Percentiles rank a stretch among this genome's conserved stretches.
These are phyloP conservation scores for Eragrostis tef DNA, from an alignment of 202 grass and related monocot genomes.

Conservation along the genomic window DNA sequence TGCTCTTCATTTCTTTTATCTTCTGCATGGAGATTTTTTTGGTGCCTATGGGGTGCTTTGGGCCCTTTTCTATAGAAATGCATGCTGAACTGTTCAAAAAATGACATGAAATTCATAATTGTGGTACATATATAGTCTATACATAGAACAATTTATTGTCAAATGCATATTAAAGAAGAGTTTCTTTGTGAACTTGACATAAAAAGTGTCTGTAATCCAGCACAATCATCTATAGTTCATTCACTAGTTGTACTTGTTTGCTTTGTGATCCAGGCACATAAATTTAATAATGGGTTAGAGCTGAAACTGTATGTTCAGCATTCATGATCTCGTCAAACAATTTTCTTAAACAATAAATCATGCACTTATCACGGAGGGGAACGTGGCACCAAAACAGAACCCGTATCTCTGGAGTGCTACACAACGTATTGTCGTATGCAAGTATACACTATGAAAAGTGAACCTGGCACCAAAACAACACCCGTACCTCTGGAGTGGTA, in stretches of 20 bases:
- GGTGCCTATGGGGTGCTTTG: neutral
- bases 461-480: too few species aligned
- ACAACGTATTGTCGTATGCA: neutral
- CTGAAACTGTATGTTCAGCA: too few species aligned
- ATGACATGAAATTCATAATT: neutral
- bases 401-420: neutral
- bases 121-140: neutral
- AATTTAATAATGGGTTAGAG: too few species aligned
- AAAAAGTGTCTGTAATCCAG: neutral
- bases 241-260: too few species aligned
- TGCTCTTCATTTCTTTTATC: neutral
- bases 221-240: too few species aligned
- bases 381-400: neutral
- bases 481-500: too few species aligned
- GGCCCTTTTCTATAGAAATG: neutral
- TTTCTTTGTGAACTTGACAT: too few species aligned
- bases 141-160: neutral
- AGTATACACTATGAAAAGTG: too few species aligned
- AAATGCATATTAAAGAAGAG: neutral
- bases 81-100: neutral
- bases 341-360: neutral
- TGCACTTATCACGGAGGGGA: neutral
- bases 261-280: too few species aligned
- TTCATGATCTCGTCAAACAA: too few species aligned
- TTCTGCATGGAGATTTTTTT: neutral